A percentile compares a stretch with the other conserved stretches of the same genome.
Evolutionary conservation across 441 rosid species (phyloP).

Genomic region (Gossypium davidsonii): DNA sequence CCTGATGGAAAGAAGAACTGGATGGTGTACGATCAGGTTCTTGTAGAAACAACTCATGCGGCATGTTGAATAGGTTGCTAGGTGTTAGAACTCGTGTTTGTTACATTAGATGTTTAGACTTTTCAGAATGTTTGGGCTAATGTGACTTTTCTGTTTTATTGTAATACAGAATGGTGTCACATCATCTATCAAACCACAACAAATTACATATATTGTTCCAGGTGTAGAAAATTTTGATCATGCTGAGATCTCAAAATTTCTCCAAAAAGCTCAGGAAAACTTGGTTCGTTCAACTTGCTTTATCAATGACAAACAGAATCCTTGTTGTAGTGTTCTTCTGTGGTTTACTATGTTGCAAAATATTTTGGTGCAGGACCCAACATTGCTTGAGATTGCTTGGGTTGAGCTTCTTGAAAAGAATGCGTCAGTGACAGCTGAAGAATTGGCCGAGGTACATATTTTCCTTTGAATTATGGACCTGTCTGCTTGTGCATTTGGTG

Average conservation of each 20-base stretch:
- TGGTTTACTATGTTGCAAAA: conserved; percentile 9
- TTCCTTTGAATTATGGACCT: not conserved
- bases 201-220: conserved; percentile 71
- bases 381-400: conserved; percentile 92
- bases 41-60: conserved; percentile 36
- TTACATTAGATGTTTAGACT: conserved; percentile 1
- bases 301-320: not conserved
- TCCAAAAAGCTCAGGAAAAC: conserved; percentile 57
- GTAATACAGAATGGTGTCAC: conserved; percentile 59
- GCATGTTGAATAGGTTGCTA: conserved; percentile 45
- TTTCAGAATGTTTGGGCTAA: conserved; percentile 13
- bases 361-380: conserved; percentile 52
- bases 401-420: conserved; percentile 76
- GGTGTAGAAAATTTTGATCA: conserved; percentile 55
- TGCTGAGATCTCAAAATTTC: conserved; percentile 52
- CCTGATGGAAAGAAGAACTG: conserved; percentile 96
- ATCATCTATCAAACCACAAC: conserved; percentile 77
- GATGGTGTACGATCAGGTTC: conserved; percentile 99
- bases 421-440: conserved; percentile 69
- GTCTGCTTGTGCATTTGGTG: conserved; percentile 25
- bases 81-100: conserved; percentile 28
- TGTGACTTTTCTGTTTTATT: conserved; percentile 5
- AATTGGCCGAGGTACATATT: conserved; percentile 62
- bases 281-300: conserved; percentile 47
- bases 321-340: conserved; percentile 2